Evolutionary conservation across 495 filamentous ascomycete genomes (phyloP), one percentile per base, ranked within the genome.

Genomic region (Neurospora sublineolata): DNA sequence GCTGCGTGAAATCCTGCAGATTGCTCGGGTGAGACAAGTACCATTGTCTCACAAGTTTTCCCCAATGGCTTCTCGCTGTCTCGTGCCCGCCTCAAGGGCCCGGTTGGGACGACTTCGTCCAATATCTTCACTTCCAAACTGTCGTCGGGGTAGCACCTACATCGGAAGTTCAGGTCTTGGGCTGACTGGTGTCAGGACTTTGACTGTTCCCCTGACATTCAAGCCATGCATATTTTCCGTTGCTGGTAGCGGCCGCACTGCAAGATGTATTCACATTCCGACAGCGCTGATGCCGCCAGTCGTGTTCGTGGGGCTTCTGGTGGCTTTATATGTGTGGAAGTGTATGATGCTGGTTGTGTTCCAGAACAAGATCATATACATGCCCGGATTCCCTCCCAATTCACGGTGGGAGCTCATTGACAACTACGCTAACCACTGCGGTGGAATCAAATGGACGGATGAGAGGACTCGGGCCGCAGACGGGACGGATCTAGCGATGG

Each of bases 361-460:
- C 77, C 92, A 94, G 79, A 92, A 94, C 76, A 92, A 92, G 72
- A 92, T 95, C 72, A 89, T 94, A 67, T 94, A 94, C 80, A 92
- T 93, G 81, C 89, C 92, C 0, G 88, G 88, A 39, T 73, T 93
- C 9, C 91, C 91, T 12, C 90, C 91, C 1, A 86, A 82, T 75
- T 80, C 86, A 0, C 81, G 87, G 9, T 73, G 82, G 38, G 87
- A 91, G 77, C 87, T 76, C 60, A 89, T 94, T 36, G 75, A 79
- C 3, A 86, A 90, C 68, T 93, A 93, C 76, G 80, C 79, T 4
- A 38, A 68, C 76, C 6, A 79, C 84, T 93, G 88, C 74, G 79
- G 78, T 14, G 88, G 87, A 7, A 83, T 94, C 23, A 41, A 73
- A 37, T 95, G 93, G 92, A 75, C 80, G 33, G 87, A 92, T 71